Evolutionary conservation across 2,329 filamentous ascomycete species (phyloP), one percentile per base, ranked within the genome.

Genomic region (Fulvia fulva): DNA sequence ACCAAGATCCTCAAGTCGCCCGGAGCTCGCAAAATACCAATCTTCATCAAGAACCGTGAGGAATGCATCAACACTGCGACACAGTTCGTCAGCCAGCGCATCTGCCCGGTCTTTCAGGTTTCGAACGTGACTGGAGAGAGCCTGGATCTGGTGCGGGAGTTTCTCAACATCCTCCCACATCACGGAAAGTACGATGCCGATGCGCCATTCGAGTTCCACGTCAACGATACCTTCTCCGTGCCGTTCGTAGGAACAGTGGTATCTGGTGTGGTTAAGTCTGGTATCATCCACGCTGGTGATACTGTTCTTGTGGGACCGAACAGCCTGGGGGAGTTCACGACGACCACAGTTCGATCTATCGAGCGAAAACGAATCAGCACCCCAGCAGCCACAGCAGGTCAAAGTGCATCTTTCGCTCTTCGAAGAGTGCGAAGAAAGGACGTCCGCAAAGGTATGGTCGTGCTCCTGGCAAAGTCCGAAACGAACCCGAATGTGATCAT

Each of bases 161-260:
- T 99, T 74, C 78, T 99, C 55, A 97, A 97, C 69, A 96, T 97
- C 61, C 81, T 99, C 3, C 94, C 94, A 0, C 92, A 96, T 66
- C 90, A 97, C 67, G 93, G 93, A 51, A 89, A 93, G 61, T 97
- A 97, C 73, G 90, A 97, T 71, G 81, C 87, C 19, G 87, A 90
- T 49, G 91, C 90, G 0, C 87, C 92, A 0, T 95, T 97, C 64
- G 94, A 97, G 71, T 97, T 97, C 67, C 87, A 96, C 60, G 84
- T 99, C 64, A 99, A 97, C 71, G 94, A 99, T 72, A 97, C 91
- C 0, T 99, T 97, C 80, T 97, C 92, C 0, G 94, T 99, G 4
- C 94, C 94, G 1, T 96, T 96, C 73, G 91, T 96, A 0, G 94
- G 94, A 12, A 99, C 94, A 0, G 94, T 99, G 0, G 92, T 99